A percentile compares a stretch with the other conserved stretches of the same genome.
Evolutionary conservation across 2,329 filamentous ascomycete genomes (phyloP).

Genomic region (Fusarium sp.): DNA sequence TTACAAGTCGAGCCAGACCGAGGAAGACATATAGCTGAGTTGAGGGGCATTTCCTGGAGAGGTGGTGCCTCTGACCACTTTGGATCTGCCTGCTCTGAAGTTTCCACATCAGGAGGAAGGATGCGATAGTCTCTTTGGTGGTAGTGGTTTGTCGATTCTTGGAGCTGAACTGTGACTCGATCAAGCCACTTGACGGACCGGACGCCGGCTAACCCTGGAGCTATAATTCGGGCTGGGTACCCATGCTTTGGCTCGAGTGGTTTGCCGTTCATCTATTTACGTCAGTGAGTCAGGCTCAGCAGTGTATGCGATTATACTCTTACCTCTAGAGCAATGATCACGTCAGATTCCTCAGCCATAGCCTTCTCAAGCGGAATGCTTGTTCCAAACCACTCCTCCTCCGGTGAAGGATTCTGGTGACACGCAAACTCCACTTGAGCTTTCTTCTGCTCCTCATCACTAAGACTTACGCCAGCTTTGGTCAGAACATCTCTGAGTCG

Average conservation of each 20-base stretch:
- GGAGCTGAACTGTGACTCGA: not conserved
- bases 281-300: not conserved
- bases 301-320: not conserved
- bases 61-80: not conserved
- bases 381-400: not conserved
- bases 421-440: not conserved
- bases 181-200: not conserved
- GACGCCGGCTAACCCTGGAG: not conserved
- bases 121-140: not conserved
- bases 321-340: not conserved
- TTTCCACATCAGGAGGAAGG: not conserved
- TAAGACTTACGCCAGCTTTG: not conserved
- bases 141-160: not conserved
- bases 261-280: not conserved
- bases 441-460: not conserved
- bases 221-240: not conserved
- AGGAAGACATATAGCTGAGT: not conserved
- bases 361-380: not conserved
- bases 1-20: not conserved
- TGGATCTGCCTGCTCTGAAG: not conserved
- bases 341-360: not conserved
- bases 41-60: not conserved
- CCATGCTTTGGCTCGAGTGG: not conserved
- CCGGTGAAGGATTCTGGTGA: not conserved
- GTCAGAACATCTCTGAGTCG: not conserved